Base-by-base conservation (phyloP, 257 asterid species). In the Eustoma russellianum region DNA sequence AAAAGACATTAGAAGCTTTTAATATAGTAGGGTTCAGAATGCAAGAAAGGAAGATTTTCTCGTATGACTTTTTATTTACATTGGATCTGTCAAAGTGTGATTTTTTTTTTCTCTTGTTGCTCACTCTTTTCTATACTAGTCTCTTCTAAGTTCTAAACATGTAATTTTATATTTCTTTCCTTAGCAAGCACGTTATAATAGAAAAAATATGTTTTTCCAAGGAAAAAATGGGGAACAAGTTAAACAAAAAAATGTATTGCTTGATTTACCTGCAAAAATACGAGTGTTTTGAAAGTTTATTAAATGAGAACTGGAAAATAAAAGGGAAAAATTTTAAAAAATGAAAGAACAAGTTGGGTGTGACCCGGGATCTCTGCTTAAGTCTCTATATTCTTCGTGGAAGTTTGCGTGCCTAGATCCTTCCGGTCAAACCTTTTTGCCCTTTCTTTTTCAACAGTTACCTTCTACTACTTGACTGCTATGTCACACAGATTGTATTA, bases 41-140 rank as follows among this genome's bases (percentile, higher is more conserved):
- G 63, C 70, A 75, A 60, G 61, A 68, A 72, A 67, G 55, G 67
- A 58, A 73, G 78, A 73, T 57, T 59, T 65, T 52, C 51, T 14
- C 48, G 69, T 79, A 52, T 24, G 1, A 24, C 28, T 41, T 45
- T 30, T 45, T 9, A 9, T 9, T 18, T 52, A 46, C 72, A 76
- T 79, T 73, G 88, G 91, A 86, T 80, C 88, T 74, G 88, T 75
- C 87, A 70, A n/a, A 74, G 74, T 70, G 79, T 59, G 78, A 12
- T n/a, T n/a, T 17, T 59, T 48, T 49, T 48, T 35, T 46, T 24
- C 53, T 33, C 46, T 48, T 38, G 6, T 38, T 50, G 35, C 18
- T 38, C 73, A 71, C 79, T 58, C 44, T 55, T 68, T 69, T 75
- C 86, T 67, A 80, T 71, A 82, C 56, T 60, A 56, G 53, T 40